These are phyloP conservation scores for Athelia psychrophila DNA, from an alignment of 1,284 basidiomycete genomes.

Conservation along the genomic window DNA sequence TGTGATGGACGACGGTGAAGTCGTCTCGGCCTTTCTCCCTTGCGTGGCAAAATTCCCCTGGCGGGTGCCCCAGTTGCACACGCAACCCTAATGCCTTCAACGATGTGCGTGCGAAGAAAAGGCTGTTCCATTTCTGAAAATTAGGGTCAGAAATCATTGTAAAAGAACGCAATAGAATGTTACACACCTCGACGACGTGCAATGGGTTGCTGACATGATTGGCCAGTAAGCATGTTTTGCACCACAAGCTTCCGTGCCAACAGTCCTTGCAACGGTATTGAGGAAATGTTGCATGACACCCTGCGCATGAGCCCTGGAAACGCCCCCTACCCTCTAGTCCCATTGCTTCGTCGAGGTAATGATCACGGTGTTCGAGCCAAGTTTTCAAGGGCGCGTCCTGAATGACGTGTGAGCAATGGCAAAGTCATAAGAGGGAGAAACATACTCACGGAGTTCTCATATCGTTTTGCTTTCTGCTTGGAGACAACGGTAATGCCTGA, in stretches of 20 bases:
- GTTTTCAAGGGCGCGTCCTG: background rate
- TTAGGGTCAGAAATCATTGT: background rate
- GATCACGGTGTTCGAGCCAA: background rate
- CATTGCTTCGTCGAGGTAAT: background rate
- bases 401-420: background rate
- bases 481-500: background rate
- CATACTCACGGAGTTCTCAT: background rate
- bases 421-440: background rate
- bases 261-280: background rate
- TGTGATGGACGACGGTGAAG: background rate
- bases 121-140: background rate
- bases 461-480: background rate
- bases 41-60: background rate
- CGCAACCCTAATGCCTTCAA: background rate
- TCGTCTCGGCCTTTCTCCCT: background rate
- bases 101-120: background rate
- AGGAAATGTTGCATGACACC: background rate
- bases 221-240: background rate
- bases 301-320: background rate
- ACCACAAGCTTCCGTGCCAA: background rate
- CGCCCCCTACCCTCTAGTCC: background rate
- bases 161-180: background rate
- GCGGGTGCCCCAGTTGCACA: background rate
- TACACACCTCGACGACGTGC: background rate
- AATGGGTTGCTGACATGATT: background rate